Evolutionary conservation across 2,329 filamentous ascomycete genomes (phyloP).

Genomic region (Fusarium subtropicale): DNA sequence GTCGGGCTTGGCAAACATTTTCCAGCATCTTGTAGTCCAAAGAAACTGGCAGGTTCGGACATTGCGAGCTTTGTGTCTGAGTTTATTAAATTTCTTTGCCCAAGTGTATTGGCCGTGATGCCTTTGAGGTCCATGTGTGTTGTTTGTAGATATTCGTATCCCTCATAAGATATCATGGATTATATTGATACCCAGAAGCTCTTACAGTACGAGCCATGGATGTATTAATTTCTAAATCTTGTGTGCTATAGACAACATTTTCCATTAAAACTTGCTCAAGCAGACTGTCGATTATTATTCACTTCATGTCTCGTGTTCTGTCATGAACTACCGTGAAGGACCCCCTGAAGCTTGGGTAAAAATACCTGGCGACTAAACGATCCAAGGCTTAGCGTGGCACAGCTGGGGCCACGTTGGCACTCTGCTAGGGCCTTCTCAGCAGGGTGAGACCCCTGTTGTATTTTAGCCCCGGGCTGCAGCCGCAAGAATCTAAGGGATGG

Average conservation of each 20-base stretch:
- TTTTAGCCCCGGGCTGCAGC: slow-evolving; percentile 11
- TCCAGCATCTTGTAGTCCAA: too few relatives aligned
- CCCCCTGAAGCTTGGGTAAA: slow-evolving; percentile 32
- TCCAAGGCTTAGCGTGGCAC: slow-evolving; percentile 22
- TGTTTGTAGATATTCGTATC: too few relatives aligned
- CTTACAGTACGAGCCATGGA: too few relatives aligned
- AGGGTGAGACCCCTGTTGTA: slow-evolving; percentile 32
- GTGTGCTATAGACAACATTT: too few relatives aligned
- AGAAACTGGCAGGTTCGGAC: too few relatives aligned
- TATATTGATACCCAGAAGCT: neutral
- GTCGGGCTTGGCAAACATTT: neutral
- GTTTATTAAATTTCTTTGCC: too few relatives aligned
- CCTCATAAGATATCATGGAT: neutral
- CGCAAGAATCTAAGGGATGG: slow-evolving; percentile 23
- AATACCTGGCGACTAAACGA: slow-evolving; percentile 23
- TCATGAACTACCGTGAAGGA: neutral
- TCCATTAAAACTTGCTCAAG: neutral
- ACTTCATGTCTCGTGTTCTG: neutral
- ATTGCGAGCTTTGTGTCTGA: too few relatives aligned
- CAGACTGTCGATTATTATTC: neutral
- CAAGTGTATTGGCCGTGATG: too few relatives aligned
- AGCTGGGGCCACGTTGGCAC: slow-evolving; percentile 42
- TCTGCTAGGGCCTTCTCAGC: slow-evolving; percentile 1
- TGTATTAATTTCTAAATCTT: neutral
- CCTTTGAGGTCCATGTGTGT: too few relatives aligned